Evolutionary conservation across 1,139 yeast species (phyloP).

Genomic region (Tardiomyces digboiensis): DNA sequence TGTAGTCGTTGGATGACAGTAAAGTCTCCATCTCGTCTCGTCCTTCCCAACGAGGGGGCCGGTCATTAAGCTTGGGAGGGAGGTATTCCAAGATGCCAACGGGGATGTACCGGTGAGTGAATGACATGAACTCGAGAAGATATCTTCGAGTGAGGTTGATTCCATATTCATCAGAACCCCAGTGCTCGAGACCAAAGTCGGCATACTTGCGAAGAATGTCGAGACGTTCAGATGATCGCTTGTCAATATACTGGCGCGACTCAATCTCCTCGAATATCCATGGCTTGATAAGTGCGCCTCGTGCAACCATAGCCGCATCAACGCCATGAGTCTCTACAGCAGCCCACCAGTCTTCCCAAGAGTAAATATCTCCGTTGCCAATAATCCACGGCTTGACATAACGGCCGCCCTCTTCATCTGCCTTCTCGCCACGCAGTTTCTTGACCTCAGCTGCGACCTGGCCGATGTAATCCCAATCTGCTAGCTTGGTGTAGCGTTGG

Average conservation of each 20-base stretch:
- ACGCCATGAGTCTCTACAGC: conserved; percentile 63
- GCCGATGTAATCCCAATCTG: conserved; percentile 87
- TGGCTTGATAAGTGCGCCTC: conserved; percentile 97
- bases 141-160: conserved; percentile 80
- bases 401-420: conserved; percentile 28
- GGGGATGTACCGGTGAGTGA: conserved; percentile 91
- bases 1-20: conserved; percentile 74
- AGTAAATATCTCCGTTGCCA: conserved; percentile 92
- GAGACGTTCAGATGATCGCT: conserved; percentile 80
- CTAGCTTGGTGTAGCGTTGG: conserved; percentile 84
- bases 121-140: conserved; percentile 89
- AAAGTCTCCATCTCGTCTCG: conserved; percentile 88
- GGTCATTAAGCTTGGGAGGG: conserved; percentile 84
- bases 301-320: conserved; percentile 94
- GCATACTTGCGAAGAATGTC: conserved; percentile 64
- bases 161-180: conserved; percentile 98
- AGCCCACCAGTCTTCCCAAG: conserved; percentile 80
- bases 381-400: conserved; percentile 39
- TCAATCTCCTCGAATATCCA: conserved; percentile 98
- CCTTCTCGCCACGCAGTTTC: conserved; percentile 34
- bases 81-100: conserved; percentile 82
- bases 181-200: conserved; percentile 80
- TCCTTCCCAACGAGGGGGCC: conserved; percentile 95
- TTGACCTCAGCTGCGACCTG: conserved; percentile 64
- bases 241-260: conserved; percentile 81